phyloP scores from a whole-genome alignment of 768 basidiomycete genomes.

The Mycena rebaudengoi region DNA sequence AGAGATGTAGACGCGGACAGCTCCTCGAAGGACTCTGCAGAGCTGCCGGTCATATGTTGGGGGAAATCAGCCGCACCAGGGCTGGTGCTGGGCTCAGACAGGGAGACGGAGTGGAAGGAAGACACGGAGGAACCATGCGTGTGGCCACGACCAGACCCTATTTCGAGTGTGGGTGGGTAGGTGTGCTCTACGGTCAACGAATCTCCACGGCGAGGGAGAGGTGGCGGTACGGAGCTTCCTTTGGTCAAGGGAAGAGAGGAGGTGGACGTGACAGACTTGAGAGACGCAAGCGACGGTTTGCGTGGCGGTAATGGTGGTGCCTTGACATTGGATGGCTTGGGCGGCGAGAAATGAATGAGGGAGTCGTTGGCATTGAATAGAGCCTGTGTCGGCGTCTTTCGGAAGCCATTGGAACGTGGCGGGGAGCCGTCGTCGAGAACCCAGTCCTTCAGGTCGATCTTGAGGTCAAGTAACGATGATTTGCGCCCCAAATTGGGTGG shows the following conservation, averaged over 20 bases:
- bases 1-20: constrained; percentile 60
- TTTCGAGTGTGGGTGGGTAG: constrained; percentile 56
- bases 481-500: constrained; percentile 59
- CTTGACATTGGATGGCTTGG: constrained; percentile 37
- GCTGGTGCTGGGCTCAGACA: constrained; percentile 68
- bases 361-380: constrained; percentile 42
- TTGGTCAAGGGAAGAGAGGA: constrained; percentile 35
- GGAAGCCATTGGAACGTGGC: constrained; percentile 31
- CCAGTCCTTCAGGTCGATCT: constrained; percentile 79
- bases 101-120: constrained; percentile 85
- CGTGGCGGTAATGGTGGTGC: constrained; percentile 74
- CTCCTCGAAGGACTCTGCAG: constrained; percentile 74
- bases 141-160: constrained; percentile 49
- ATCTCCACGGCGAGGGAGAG: constrained; percentile 49
- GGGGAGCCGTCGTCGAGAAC: constrained; percentile 68
- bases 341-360: constrained; percentile 65
- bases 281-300: constrained; percentile 62
- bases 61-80: constrained; percentile 54
- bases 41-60: constrained; percentile 30
- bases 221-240: constrained; percentile 35
- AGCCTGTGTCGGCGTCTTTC: constrained; percentile 38
- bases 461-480: constrained; percentile 73
- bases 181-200: constrained; percentile 66
- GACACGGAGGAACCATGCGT: constrained; percentile 76
- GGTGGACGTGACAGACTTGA: constrained; percentile 50